Evolutionary conservation across 805 yeast genomes (phyloP), one percentile per base, ranked within the genome.

Genomic region (Wickerhamomyces bisporus): DNA sequence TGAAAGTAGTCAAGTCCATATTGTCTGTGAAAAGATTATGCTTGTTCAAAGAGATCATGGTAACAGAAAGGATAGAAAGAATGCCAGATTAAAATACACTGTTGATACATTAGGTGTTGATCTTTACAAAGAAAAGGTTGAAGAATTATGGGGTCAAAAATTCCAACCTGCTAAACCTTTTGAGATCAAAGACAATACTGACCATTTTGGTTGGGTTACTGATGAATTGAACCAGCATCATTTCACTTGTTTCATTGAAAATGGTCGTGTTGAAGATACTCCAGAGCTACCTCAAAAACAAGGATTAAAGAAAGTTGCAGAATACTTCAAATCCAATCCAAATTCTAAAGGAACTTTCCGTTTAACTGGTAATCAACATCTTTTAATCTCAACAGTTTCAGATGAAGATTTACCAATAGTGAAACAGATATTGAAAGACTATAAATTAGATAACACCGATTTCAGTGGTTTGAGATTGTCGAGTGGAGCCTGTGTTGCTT

Each of bases 41-140:
- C 68, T 88, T 48, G 89, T 91, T 29, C 98, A 91, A 71, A 79
- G 97, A 63, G 98, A 91, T 61, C 65, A 75, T 56, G 98, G 98
- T 68, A 96, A 89, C 65, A 84, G 98, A 69, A 77, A 79, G 57
- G 88, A 91, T 72, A 86, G 98, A 74, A 91, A 91, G 66, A 97
- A 91, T 57, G 98, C 98, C 31, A 82, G 98, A 68, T 79, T 91
- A 68, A 91, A 91, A 81, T 91, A 91, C 65, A 91, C 98, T 24
- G 78, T 91, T 54, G 98, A 91, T 66, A 94, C 86, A 55, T 66
- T 91, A 76, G 91, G 95, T n/a, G 82, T 84, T 37, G 95, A 84
- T 7, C 84, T 71, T 19, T 91, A 80, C 75, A 82, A 80, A 62
- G 55, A 65, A 27, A 81, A 81, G 62, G 93, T 85, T 42, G 98